Evolutionary conservation across 495 filamentous ascomycete species (phyloP).

Genomic region (Podospora anserina): DNA sequence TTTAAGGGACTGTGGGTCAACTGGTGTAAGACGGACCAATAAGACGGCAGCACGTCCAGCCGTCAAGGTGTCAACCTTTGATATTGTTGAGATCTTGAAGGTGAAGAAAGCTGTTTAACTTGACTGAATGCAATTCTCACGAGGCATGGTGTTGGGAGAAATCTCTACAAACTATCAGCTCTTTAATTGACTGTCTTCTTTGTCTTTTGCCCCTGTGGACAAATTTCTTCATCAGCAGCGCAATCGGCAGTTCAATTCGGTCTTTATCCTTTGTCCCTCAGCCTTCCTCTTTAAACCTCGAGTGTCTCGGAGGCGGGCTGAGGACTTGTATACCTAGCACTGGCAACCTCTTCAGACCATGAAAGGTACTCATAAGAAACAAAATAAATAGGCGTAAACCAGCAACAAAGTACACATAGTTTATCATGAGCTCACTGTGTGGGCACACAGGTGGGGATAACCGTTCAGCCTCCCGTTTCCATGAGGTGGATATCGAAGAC

Average conservation of each 20-base stretch:
- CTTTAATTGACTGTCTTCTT: not conserved
- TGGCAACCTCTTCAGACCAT: too few relatives aligned
- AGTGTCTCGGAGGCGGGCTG: not conserved
- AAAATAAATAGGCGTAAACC: too few relatives aligned
- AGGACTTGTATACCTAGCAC: too few relatives aligned
- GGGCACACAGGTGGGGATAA: not conserved
- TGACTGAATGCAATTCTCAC: not conserved
- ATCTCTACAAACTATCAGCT: not conserved
- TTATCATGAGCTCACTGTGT: too few relatives aligned
- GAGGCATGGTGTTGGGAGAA: not conserved
- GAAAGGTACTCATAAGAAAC: too few relatives aligned
- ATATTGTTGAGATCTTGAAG: not conserved
- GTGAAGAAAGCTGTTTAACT: not conserved
- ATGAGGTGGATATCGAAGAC: not conserved
- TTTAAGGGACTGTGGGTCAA: not conserved
- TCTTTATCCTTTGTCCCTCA: not conserved
- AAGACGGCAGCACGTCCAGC: not conserved
- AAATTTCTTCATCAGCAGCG: not conserved
- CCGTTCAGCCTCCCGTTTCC: not conserved
- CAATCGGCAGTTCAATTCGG: too few relatives aligned
- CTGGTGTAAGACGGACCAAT: constrained; percentile 6
- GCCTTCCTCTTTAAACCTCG: not conserved
- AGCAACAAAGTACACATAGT: too few relatives aligned
- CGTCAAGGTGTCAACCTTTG: constrained; percentile 1
- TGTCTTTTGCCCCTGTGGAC: constrained; percentile 6